Evolutionary conservation across 257 asterid genomes (phyloP).

Genomic region (Nemophila menziesii): DNA sequence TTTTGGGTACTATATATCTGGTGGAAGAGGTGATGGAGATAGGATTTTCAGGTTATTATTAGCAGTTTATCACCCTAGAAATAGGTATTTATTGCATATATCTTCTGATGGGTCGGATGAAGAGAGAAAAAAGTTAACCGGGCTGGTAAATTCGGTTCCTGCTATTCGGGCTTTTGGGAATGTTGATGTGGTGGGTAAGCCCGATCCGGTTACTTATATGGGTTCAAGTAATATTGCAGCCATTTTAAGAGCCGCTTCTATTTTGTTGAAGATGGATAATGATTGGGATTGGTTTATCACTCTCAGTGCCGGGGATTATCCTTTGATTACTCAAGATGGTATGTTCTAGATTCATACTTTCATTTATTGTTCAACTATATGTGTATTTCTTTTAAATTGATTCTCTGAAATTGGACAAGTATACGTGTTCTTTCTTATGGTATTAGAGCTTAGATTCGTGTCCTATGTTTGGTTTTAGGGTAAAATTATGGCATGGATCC

Average conservation of each 20-base stretch:
- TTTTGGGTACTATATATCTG: conserved; percentile 81
- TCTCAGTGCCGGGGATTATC: conserved; percentile 84
- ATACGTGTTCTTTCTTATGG: neutral
- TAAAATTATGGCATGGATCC: neutral
- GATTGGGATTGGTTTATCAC: conserved; percentile 98
- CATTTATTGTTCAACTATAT: no score
- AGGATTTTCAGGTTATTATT: conserved; percentile 69
- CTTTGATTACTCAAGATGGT: conserved; percentile 93
- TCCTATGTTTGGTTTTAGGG: neutral
- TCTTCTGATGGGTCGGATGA: conserved; percentile 57
- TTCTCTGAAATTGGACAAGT: neutral
- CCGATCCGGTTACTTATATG: conserved; percentile 92
- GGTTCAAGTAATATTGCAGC: conserved; percentile 85
- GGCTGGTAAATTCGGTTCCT: conserved; percentile 59
- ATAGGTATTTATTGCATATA: conserved; percentile 81
- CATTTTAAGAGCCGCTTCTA: conserved; percentile 64
- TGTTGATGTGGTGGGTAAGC: conserved; percentile 92
- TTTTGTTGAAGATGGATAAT: conserved; percentile 66
- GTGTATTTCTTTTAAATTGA: conserved; percentile 12
- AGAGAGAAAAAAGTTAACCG: conserved; percentile 63
- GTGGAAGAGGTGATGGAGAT: conserved; percentile 64
- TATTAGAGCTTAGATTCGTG: neutral
- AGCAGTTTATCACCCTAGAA: conserved; percentile 95
- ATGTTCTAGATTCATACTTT: conserved; percentile 17
- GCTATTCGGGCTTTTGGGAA: conserved; percentile 74